Conservation (phyloP, 352 stramenopile genomes). For the Globisporangium apiculatum region DNA sequence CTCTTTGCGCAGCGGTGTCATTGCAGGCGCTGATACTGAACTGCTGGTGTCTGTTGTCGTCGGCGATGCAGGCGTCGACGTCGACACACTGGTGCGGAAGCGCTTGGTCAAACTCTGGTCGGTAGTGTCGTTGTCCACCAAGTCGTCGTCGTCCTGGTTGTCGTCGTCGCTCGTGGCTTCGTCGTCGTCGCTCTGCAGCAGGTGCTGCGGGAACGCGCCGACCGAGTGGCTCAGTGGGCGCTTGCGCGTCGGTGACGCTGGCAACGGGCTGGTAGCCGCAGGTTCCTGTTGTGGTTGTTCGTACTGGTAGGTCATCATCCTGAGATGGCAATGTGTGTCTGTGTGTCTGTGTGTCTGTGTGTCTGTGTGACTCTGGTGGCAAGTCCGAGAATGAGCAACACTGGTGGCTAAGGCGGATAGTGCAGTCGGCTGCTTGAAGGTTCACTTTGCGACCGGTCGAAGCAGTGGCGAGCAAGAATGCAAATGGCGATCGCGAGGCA, state of each 20-base stretch:
- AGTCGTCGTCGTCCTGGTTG: background rate
- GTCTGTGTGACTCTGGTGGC: too few species aligned
- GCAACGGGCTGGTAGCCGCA: background rate
- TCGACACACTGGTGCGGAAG: background rate
- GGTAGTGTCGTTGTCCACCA: background rate
- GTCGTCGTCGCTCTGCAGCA: conserved; percentile 1
- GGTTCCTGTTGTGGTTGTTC: background rate
- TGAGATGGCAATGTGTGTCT: background rate
- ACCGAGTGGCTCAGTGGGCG: conserved; percentile 1
- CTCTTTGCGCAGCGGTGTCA: conserved; percentile 17
- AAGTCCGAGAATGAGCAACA: too few species aligned
- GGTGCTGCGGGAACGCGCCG: conserved; percentile 2
- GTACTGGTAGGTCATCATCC: background rate
- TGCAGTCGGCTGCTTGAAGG: too few species aligned
- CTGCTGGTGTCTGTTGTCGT: background rate
- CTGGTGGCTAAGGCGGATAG: too few species aligned
- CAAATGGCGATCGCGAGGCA: background rate
- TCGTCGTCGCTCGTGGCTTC: conserved; percentile 1
- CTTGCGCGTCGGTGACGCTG: background rate
- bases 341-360: background rate
- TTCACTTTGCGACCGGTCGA: too few species aligned
- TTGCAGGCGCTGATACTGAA: background rate
- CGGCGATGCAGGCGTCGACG: conserved; percentile 1
- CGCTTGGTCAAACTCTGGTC: conserved; percentile 7
- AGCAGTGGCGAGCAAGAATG: background rate